Percentiles rank a stretch among this genome's conserved stretches.
These are phyloP conservation scores for Misopates orontium DNA, from an alignment of 257 asterid species.

Conservation along the genomic window DNA sequence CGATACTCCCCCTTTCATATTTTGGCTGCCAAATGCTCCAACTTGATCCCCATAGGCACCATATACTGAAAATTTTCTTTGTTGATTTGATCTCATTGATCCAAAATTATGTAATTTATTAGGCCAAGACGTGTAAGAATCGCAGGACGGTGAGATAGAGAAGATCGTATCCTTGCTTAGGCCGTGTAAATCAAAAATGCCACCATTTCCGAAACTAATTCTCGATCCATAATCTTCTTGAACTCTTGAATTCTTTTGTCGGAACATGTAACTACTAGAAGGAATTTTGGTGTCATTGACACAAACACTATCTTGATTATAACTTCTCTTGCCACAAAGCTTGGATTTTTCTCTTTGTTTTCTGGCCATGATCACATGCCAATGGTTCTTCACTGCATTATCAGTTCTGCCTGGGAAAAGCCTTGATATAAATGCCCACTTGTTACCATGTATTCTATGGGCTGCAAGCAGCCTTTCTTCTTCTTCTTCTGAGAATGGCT, in stretches of 20 bases:
- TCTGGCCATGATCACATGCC: conserved; percentile 97
- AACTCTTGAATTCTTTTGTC: conserved; percentile 32
- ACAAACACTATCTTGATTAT: conserved; percentile 21
- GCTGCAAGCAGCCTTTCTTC: conserved; percentile 82
- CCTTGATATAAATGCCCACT: conserved; percentile 89
- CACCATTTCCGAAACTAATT: conserved; percentile 48
- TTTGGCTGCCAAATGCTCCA: conserved; percentile 17
- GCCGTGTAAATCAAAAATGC: conserved; percentile 37
- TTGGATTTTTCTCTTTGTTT: conserved; percentile 79
- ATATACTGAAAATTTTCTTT: conserved; percentile 36
- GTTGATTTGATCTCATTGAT: conserved; percentile 15
- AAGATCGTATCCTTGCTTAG: conserved; percentile 44
- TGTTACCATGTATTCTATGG: conserved; percentile 82
- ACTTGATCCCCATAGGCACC: conserved; percentile 30
- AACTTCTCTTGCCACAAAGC: conserved; percentile 46
- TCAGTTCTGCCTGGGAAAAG: conserved; percentile 95
- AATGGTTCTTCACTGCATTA: conserved; percentile 92
- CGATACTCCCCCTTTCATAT: conserved; percentile 16
- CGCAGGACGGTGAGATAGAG: conserved; percentile 48
- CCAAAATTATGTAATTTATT: conserved; percentile 26
- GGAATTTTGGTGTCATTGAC: conserved; percentile 37
- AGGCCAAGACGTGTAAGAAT: conserved; percentile 45
- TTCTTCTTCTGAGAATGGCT: conserved; percentile 86
- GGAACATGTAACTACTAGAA: conserved; percentile 34
- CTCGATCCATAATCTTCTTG: conserved; percentile 44